Evolutionary conservation across 768 basidiomycete species (phyloP).

Genomic region (Chlorophyllum brunneum): DNA sequence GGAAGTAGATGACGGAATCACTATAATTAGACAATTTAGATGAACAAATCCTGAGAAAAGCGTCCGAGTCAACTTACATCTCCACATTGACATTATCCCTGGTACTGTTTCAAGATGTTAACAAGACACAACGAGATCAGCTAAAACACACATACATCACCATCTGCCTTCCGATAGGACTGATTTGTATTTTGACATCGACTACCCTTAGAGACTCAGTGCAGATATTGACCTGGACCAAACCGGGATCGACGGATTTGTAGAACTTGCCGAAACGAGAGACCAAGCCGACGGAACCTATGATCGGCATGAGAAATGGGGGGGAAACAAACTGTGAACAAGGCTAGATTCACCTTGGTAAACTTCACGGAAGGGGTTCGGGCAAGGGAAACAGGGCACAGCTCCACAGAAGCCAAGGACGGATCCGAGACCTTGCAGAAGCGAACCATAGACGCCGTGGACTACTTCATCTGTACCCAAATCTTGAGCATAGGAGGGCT

Average conservation of each 20-base stretch:
- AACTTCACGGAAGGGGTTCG: constrained; percentile 84
- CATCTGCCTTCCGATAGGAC: constrained; percentile 77
- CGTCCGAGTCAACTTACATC: too few relatives aligned
- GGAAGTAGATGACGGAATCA: constrained; percentile 92
- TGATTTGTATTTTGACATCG: constrained; percentile 96
- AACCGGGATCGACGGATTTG: constrained; percentile 90
- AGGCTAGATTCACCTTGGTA: constrained; percentile 57
- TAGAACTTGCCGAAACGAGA: constrained; percentile 95
- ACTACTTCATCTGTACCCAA: constrained; percentile 71
- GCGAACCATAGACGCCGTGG: constrained; percentile 83
- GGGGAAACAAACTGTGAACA: constrained; percentile 7
- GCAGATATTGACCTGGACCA: constrained; percentile 92
- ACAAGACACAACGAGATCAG: constrained; percentile 1
- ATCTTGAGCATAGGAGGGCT: constrained; percentile 94
- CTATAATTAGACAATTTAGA: constrained; percentile 31
- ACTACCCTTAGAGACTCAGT: constrained; percentile 83
- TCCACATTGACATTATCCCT: constrained; percentile 96
- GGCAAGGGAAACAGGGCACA: constrained; percentile 79
- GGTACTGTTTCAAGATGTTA: constrained; percentile 42
- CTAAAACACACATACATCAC: constrained; percentile 57
- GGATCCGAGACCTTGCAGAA: constrained; percentile 67
- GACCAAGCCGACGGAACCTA: constrained; percentile 87
- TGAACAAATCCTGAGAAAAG: constrained; percentile 15
- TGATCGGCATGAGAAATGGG: constrained; percentile 19
- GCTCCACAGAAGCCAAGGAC: constrained; percentile 69